Evolutionary conservation across 2,329 filamentous ascomycete genomes (phyloP), one percentile per base, ranked within the genome.

Genomic region (Colletotrichum spinosum): DNA sequence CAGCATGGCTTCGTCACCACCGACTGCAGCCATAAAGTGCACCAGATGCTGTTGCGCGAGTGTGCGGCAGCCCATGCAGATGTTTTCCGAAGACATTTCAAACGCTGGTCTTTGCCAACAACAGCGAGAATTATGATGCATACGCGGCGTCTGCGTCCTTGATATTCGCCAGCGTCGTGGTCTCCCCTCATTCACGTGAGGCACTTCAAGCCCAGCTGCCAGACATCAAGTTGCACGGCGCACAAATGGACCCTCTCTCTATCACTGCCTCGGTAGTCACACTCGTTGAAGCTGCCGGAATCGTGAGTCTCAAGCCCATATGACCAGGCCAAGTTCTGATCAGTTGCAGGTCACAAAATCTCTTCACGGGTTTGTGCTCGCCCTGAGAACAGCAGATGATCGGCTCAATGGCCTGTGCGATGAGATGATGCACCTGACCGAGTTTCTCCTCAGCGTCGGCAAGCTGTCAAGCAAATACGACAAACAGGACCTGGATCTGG

Each of bases 351-450:
- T 58, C 44, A 68, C 65, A 38, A 68, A 57, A 34, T 62, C 60
- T 3, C 44, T 68, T 12, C 55, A 55, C 13, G 59, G 56, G 15
- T 58, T 69, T 50, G 49, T 61, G n/a, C 63, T 60, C 2, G 62
- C 70, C 17, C 55, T 69, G 9, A 61, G 60, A 17, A 70, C 69
- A 3, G 67, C 60, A 45, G 70, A 72, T 38, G 51, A 59, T 1
- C 60, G 69, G 8, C 39, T 72, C n/a, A 56, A 58, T 4, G 51
- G 46, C 37, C 68, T 72, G 8, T 67, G 60, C 44, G 57, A 67
- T 8, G 70, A 72, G 45, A 69, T 72, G 9, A 54, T 63, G 49
- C 58, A 67, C 25, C 60, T 73, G 17, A 68, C 68, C n/a, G 54
- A 44, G 6, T 70, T 70, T 45, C 66, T 72, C 11, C 48, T 70